Evolutionary conservation across 106 monocot species (phyloP).

Genomic region (Acorus calamus): DNA sequence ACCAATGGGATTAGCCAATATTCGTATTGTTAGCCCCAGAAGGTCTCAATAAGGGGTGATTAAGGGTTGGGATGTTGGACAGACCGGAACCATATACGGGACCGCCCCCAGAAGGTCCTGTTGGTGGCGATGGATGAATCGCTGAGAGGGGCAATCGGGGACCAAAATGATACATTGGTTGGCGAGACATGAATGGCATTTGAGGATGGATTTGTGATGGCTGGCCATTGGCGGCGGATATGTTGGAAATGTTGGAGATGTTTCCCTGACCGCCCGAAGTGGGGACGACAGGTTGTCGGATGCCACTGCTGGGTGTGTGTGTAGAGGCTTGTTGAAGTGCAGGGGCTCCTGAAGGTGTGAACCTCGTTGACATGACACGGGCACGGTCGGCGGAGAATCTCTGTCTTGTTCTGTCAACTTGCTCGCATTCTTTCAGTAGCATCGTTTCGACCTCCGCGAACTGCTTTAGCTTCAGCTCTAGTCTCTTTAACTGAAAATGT

Average conservation of each 20-base stretch:
- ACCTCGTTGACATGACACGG: slow-evolving; percentile 37
- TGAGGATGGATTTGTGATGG: slow-evolving; percentile 23
- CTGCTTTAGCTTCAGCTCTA: slow-evolving; percentile 91
- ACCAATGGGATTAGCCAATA: slow-evolving; percentile 27
- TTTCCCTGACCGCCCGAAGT: slow-evolving; percentile 25
- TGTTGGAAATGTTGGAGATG: slow-evolving; percentile 31
- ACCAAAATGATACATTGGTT: slow-evolving; percentile 54
- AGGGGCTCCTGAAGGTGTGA: slow-evolving; percentile 8
- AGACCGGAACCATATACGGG: slow-evolving; percentile 30
- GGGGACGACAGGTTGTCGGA: slow-evolving; percentile 21
- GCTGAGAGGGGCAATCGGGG: slow-evolving; percentile 85
- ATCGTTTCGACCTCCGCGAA: slow-evolving; percentile 92
- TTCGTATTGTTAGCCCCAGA: slow-evolving; percentile 55
- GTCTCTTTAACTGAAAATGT: slow-evolving; percentile 68
- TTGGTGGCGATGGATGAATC: slow-evolving; percentile 58
- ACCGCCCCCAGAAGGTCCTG: slow-evolving; percentile 3
- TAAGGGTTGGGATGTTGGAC: slow-evolving; percentile 23
- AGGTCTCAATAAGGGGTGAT: slow-evolving; percentile 58
- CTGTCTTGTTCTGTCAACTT: slow-evolving; percentile 70
- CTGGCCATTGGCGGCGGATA: slow-evolving; percentile 11
- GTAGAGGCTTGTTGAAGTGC: slow-evolving; percentile 6
- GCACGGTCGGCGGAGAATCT: slow-evolving; percentile 56
- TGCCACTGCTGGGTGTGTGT: slow-evolving; percentile 1
- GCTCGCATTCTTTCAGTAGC: slow-evolving; percentile 87
- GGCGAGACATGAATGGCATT: slow-evolving; percentile 56